phyloP scores from a whole-genome alignment of 2,329 filamentous ascomycete species.

The Clonostachys chloroleuca region DNA sequence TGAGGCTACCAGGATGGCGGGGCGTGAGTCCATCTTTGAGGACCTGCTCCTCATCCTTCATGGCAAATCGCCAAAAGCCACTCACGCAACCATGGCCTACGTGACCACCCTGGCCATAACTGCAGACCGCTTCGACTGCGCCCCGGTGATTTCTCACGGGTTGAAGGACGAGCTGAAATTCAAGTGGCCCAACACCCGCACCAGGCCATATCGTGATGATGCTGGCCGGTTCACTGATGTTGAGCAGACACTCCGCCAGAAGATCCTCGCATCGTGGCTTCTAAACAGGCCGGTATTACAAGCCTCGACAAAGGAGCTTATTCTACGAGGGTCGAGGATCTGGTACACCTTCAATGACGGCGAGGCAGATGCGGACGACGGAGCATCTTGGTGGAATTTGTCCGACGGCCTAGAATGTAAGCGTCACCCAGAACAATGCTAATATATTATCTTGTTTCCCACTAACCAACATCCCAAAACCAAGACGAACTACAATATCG shows the following conservation, averaged over 20 bases:
- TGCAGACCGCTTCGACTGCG: constrained; percentile 69
- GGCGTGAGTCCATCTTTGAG: constrained; percentile 57
- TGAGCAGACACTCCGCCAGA: constrained; percentile 67
- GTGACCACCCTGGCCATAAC: constrained; percentile 65
- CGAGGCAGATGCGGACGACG: constrained; percentile 11
- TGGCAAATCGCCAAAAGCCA: constrained; percentile 33
- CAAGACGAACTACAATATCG: constrained; percentile 62
- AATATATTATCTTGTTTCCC: background rate
- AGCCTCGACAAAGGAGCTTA: constrained; percentile 59
- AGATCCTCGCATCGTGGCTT: constrained; percentile 61
- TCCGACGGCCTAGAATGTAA: constrained; percentile 63
- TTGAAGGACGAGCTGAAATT: constrained; percentile 43
- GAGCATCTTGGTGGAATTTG: constrained; percentile 67
- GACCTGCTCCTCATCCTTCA: constrained; percentile 68
- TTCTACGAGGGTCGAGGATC: constrained; percentile 58
- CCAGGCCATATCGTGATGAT: constrained; percentile 26
- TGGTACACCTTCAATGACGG: constrained; percentile 41
- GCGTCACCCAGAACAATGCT: constrained; percentile 9
- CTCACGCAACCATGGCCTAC: constrained; percentile 49
- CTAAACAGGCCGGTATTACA: constrained; percentile 58
- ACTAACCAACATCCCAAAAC: background rate
- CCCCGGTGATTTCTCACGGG: constrained; percentile 47
- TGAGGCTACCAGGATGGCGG: constrained; percentile 56
- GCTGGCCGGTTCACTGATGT: constrained; percentile 32
- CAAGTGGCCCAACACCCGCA: constrained; percentile 47